A percentile compares a stretch with the other conserved stretches of the same genome.
Evolutionary conservation across 176 grass and related monocot species (phyloP).

Genomic region (Juncus inflexus): DNA sequence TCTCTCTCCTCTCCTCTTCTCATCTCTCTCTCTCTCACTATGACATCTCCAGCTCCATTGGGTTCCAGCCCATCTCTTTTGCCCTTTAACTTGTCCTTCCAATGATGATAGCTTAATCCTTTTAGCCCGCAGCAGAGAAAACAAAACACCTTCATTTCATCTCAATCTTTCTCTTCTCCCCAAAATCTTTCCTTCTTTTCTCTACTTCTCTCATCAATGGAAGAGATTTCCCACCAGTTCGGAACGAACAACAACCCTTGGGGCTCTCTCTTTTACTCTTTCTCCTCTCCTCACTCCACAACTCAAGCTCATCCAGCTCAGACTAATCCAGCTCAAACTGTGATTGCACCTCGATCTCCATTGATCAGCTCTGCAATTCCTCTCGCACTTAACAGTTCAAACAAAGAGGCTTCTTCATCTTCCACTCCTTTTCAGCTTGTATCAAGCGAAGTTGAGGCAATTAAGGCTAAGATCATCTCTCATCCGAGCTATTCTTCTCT

Average conservation of each 20-base stretch:
- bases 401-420: conserved; percentile 60
- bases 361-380: conserved; percentile 35
- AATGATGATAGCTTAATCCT: conserved; percentile 52
- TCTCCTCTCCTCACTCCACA: conserved; percentile 32
- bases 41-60: conserved; percentile 24
- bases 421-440: conserved; percentile 41
- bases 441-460: conserved; percentile 55
- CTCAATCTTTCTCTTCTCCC: conserved; percentile 59
- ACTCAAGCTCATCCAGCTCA: conserved; percentile 42
- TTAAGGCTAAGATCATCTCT: conserved; percentile 96
- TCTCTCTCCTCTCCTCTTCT: not conserved
- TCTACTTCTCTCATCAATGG: conserved; percentile 36
- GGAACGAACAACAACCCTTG: conserved; percentile 44
- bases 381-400: conserved; percentile 47
- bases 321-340: conserved; percentile 41
- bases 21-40: conserved; percentile 35
- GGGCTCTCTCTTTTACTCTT: conserved; percentile 37
- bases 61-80: conserved; percentile 51
- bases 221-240: conserved; percentile 77
- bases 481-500: conserved; percentile 92
- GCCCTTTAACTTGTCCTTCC: conserved; percentile 20
- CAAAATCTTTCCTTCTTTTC: conserved; percentile 45
- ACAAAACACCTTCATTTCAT: conserved; percentile 25
- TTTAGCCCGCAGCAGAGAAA: conserved; percentile 19
- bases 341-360: conserved; percentile 37